A percentile compares a stretch with the other conserved stretches of the same genome.
Conservation (phyloP, 176 grass and related monocot genomes). For the Thalia dealbata region DNA sequence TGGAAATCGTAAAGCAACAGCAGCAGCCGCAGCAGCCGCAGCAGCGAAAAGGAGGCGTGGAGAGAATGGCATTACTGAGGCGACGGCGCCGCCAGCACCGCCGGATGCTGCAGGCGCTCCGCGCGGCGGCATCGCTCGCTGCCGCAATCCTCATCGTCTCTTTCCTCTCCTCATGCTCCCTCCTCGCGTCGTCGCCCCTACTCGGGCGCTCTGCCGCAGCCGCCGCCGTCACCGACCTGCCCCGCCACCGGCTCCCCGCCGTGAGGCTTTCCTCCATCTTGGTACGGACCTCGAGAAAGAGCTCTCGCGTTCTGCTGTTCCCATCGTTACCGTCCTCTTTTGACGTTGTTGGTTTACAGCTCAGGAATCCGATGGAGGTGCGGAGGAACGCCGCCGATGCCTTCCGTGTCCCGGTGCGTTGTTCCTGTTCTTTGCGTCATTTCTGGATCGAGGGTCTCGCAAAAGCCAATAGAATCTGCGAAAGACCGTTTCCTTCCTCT, state of each 20-base stretch:
- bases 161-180: slow-evolving; percentile 53
- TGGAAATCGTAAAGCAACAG: too few species aligned
- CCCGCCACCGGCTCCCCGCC: background rate
- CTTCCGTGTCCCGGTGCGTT: slow-evolving; percentile 46
- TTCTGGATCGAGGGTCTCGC: background rate
- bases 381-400: slow-evolving; percentile 40
- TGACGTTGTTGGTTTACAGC: slow-evolving; percentile 27
- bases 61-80: slow-evolving; percentile 43
- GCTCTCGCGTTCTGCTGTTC: background rate
- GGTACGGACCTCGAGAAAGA: background rate
- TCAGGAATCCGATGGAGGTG: slow-evolving; percentile 53
- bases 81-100: slow-evolving; percentile 49
- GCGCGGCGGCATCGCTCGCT: slow-evolving; percentile 30
- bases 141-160: slow-evolving; percentile 50
- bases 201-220: slow-evolving; percentile 27
- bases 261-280: background rate
- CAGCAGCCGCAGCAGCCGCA: too few species aligned
- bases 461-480: background rate
- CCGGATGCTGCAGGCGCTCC: slow-evolving; percentile 49
- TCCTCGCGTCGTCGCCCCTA: slow-evolving; percentile 58
- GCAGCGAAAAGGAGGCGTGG: background rate
- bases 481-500: background rate
- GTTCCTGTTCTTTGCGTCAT: background rate
- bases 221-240: slow-evolving; percentile 33
- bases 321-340: slow-evolving; percentile 8